A percentile compares a stretch with the other conserved stretches of the same genome.
These are phyloP conservation scores for Fraxinus albicans DNA, from an alignment of 305 asterid species.

Conservation along the genomic window DNA sequence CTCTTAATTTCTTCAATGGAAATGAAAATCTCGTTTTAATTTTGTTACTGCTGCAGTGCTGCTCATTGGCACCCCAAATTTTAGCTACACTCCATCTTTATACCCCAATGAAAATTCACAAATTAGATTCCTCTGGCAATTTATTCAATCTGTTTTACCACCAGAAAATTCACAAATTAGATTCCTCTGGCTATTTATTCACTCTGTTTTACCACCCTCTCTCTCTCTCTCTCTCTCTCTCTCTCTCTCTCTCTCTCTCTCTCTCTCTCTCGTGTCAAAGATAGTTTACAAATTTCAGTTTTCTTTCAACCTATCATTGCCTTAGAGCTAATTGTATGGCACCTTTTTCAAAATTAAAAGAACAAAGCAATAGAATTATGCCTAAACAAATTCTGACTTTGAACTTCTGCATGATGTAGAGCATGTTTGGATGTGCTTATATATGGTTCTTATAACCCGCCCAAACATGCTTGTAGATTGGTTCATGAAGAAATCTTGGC, in stretches of 20 bases:
- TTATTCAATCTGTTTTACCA: not conserved
- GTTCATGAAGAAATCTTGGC: not conserved
- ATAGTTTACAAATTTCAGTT: not conserved
- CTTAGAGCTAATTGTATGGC: not conserved
- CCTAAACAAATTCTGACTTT: not conserved
- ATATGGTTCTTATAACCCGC: not conserved
- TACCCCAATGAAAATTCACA: not conserved
- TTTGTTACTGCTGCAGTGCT: constrained; percentile 7
- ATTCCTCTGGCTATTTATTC: not conserved
- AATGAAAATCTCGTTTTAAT: not conserved
- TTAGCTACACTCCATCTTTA: not conserved
- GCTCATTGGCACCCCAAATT: not conserved
- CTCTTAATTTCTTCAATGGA: not conserved
- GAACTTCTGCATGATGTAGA: not conserved
- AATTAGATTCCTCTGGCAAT: not conserved
- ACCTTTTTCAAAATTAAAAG: not conserved
- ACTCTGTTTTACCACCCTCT: not conserved
- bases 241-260: not conserved
- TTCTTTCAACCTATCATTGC: not conserved
- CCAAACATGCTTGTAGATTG: not conserved
- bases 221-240: not conserved
- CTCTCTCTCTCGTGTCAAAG: not conserved
- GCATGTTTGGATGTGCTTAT: too few relatives aligned
- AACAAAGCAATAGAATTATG: not conserved
- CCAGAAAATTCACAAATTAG: not conserved